Conservation (phyloP, 2,329 filamentous ascomycete genomes). For the Aspergillus felis region DNA sequence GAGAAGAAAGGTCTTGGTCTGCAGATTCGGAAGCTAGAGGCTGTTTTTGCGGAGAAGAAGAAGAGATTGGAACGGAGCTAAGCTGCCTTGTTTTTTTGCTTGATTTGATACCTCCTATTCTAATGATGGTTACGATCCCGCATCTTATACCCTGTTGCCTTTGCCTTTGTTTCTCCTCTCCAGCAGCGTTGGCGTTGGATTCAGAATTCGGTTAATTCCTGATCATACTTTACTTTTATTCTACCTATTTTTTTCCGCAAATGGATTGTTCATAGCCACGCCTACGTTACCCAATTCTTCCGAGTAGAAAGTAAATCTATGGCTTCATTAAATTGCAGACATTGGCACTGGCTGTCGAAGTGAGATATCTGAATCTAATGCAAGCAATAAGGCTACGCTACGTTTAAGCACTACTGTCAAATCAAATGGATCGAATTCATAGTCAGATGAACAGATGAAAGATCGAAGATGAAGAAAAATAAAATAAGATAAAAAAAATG, state of each 20-base stretch:
- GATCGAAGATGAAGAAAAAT: constrained; percentile 11
- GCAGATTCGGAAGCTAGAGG: constrained; percentile 62
- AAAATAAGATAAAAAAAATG: constrained; percentile 2
- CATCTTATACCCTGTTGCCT: constrained; percentile 7
- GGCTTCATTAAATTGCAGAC: background rate
- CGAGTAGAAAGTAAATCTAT: background rate
- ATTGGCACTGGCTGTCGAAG: background rate
- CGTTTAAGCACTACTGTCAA: constrained; percentile 5
- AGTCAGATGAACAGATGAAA: constrained; percentile 8
- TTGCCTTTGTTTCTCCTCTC: constrained; percentile 1
- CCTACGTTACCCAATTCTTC: background rate
- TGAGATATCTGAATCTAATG: background rate
- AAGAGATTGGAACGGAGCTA: constrained; percentile 30
- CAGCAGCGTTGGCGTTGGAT: constrained; percentile 14
- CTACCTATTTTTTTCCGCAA: background rate
- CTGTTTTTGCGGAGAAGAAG: constrained; percentile 57
- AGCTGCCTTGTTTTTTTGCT: background rate
- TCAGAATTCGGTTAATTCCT: background rate
- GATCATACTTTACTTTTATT: background rate
- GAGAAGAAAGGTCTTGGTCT: constrained; percentile 68
- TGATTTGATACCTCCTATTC: background rate
- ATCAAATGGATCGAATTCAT: background rate
- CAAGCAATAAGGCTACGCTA: constrained; percentile 7
- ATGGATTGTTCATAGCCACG: background rate
- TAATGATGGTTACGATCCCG: background rate